Evolutionary conservation across 1,284 basidiomycete species (phyloP), one percentile per base, ranked within the genome.

Genomic region (Caloboletus inedulis): DNA sequence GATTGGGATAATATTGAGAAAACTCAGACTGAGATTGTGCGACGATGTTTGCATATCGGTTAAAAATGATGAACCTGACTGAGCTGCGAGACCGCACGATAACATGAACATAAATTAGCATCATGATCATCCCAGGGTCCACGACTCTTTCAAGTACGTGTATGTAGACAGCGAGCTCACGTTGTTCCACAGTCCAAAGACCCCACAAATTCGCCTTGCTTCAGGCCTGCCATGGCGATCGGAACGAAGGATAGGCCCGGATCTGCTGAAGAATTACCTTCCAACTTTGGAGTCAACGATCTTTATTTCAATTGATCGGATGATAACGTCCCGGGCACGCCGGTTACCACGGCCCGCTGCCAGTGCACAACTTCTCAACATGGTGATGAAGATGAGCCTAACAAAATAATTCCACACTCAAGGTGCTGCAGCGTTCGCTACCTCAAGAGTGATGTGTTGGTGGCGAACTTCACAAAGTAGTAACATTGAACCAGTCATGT

Each of bases 141-240:
- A 29, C 3, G 33, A 21, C 16, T 31, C 19, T n/a, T n/a, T n/a
- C n/a, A n/a, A n/a, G n/a, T n/a, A n/a, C 14, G 19, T 41, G 27
- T 31, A 23, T 33, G 8, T 13, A 34, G 42, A 18, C 23, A 30
- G 13, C 30, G 48, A 42, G 77, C 88, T 69, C 63, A 94, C 91
- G 93, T 96, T 37, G 93, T 96, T 47, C 93, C 93, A 64, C 93
- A 95, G 71, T 96, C 93, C 54, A 96, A 76, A 47, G 90, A 90
- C 47, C 89, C 93, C 41, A 95, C 86, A 65, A 95, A 93, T 68
- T 93, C 84, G 43, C 82, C 82, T 64, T 79, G 76, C 64, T 79
- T 81, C 46, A 79, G 69, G 30, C 43, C 45, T n/a, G 63, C 41
- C 75, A 78, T 77, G 61, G 49, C 59, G 37, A 56, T 47, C 9